Evolutionary conservation across 768 basidiomycete species (phyloP), one percentile per base, ranked within the genome.

Genomic region (Pleurotus djamor): DNA sequence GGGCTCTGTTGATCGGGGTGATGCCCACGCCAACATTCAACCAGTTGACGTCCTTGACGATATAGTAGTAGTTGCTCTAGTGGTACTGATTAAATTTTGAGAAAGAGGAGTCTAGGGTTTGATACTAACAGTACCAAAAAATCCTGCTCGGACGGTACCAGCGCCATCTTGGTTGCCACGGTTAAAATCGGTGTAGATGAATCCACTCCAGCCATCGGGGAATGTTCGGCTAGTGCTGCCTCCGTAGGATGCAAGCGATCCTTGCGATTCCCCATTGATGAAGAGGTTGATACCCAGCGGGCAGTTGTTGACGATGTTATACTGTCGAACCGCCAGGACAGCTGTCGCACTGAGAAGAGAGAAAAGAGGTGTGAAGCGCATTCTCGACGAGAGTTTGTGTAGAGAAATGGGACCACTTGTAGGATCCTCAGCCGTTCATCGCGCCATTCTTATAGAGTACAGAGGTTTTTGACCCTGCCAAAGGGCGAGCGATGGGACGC

Each of bases 111-210:
- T 16, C n/a, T 32, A 32, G 34, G 3, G 37, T 56, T 35, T 16
- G n/a, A 45, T 4, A 56, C 62, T 58, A 43, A 69, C 70, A 56
- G 65, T 59, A 28, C 68, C 65, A 41, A 67, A 67, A 52, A 71
- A 71, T 37, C 71, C 70, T 17, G 68, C 71, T 48, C 66, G 67
- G 17, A 64, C 67, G 10, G 69, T 66, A 9, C 63, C 60, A 47
- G 57, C 51, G 5, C 70, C 70, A 36, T 64, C 63, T 5, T 60
- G 54, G 52, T 54, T 65, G 6, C 69, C 69, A 33, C 68, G 67
- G 57, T 71, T 71, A 14, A 63, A 69, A 32, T 68, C 61, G 4
- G 67, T 68, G 48, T 69, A 72, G 5, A 73, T 66, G 44, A 66
- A 61, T 0, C 70, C 67, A n/a, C 63, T 64, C 63, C 66, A 69